These are phyloP conservation scores for Leccinum sublutescens DNA, from an alignment of 768 basidiomycete species.

Conservation along the genomic window DNA sequence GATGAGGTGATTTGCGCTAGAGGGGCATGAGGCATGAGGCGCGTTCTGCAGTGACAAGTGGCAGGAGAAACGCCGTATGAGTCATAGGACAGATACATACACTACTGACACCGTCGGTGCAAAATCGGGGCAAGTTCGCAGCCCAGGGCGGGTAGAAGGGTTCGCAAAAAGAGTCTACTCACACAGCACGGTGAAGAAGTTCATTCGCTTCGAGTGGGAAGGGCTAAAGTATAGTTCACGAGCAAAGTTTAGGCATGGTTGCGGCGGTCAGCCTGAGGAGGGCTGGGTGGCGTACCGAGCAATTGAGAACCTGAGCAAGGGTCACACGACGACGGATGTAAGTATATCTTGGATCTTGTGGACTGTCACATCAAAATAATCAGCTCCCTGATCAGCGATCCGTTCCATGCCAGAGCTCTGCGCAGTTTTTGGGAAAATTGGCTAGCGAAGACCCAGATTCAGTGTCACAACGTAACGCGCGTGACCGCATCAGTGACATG, in stretches of 20 bases:
- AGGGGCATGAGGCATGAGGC: slow-evolving; percentile 20
- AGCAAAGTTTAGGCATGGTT: background rate
- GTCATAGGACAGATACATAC: slow-evolving; percentile 6
- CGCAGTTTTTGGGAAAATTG: slow-evolving; percentile 11
- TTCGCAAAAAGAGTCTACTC: slow-evolving; percentile 5
- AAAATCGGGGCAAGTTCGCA: slow-evolving; percentile 14
- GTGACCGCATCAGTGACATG: slow-evolving; percentile 6
- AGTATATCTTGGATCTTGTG: slow-evolving; percentile 13
- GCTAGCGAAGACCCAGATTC: slow-evolving; percentile 10
- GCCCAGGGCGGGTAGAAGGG: slow-evolving; percentile 5
- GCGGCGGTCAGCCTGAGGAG: background rate
- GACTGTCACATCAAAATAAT: slow-evolving; percentile 5
- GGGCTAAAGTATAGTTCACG: slow-evolving; percentile 2
- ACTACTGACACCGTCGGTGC: slow-evolving; percentile 12
- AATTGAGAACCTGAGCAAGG: background rate
- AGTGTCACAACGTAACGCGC: slow-evolving; percentile 19
- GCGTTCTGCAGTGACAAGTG: background rate
- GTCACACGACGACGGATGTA: background rate
- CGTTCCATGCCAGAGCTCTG: background rate
- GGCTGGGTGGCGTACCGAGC: slow-evolving; percentile 9
- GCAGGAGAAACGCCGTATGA: slow-evolving; percentile 14
- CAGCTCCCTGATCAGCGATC: slow-evolving; percentile 16
- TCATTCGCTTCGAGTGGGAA: slow-evolving; percentile 4
- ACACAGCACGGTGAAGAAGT: slow-evolving; percentile 3
- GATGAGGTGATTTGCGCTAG: slow-evolving; percentile 18